These are phyloP conservation scores for Skeletonema potamos DNA, from an alignment of 108 stramenopile species.

Conservation along the genomic window DNA sequence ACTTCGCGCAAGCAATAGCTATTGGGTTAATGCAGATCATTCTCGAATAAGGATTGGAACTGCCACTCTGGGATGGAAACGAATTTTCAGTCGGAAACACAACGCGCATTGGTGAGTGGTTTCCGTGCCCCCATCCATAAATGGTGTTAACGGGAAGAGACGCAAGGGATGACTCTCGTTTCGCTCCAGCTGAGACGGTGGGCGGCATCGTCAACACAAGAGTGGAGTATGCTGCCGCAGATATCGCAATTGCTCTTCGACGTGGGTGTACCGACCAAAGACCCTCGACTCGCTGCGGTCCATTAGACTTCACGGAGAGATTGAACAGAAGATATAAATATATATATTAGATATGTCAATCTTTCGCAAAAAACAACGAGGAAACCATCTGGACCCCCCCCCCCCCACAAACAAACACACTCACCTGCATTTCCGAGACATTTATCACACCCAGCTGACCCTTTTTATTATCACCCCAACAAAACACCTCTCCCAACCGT, in stretches of 20 bases:
- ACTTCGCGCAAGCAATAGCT: conserved; percentile 73
- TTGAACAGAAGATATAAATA: conserved; percentile 1
- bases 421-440: conserved; percentile 25
- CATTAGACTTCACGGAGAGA: background rate
- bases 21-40: conserved; percentile 60
- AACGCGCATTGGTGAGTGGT: conserved; percentile 66
- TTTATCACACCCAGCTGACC: conserved; percentile 68
- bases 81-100: conserved; percentile 43
- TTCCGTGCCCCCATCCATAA: conserved; percentile 86
- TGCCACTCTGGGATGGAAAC: background rate
- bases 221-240: conserved; percentile 81
- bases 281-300: conserved; percentile 68
- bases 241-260: conserved; percentile 61
- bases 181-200: conserved; percentile 6
- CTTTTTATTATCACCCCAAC: conserved; percentile 80
- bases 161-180: conserved; percentile 18
- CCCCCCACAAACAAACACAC: no score
- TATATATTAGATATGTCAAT: no score
- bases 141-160: conserved; percentile 66
- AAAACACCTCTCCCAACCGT: conserved; percentile 71
- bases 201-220: conserved; percentile 62
- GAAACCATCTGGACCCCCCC: no score
- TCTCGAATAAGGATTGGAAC: conserved; percentile 11
- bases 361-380: background rate
- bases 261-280: conserved; percentile 57